Percentiles rank a stretch among this genome's conserved stretches.
Conservation (phyloP, 1,284 basidiomycete species). For the Meripilus lineatus region DNA sequence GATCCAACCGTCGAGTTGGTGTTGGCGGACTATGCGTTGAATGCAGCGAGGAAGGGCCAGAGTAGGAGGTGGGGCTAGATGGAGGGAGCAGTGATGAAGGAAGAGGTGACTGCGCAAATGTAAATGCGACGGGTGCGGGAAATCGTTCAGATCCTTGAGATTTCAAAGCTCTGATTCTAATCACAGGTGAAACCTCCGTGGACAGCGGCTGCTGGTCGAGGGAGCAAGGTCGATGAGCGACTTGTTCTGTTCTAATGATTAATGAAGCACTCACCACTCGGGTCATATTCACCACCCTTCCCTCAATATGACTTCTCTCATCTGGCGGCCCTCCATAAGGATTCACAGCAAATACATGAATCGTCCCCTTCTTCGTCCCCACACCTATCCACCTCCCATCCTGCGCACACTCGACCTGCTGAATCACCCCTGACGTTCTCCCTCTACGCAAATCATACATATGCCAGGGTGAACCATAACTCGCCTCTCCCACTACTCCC, state of each 20-base stretch:
- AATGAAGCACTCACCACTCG: conserved; percentile 38
- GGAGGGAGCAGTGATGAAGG: conserved; percentile 14
- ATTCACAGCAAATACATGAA: conserved; percentile 75
- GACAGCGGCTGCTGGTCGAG: conserved; percentile 42
- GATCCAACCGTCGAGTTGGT: conserved; percentile 27
- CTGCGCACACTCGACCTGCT: conserved; percentile 49
- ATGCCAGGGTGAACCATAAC: conserved; percentile 43
- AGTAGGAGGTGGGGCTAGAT: not conserved
- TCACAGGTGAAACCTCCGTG: conserved; percentile 51
- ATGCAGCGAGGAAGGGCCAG: conserved; percentile 23
- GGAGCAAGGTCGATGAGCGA: no score
- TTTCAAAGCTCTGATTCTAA: no score
- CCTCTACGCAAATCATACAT: conserved; percentile 70
- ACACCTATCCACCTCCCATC: conserved; percentile 73
- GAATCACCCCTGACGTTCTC: conserved; percentile 62
- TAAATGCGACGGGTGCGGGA: no score
- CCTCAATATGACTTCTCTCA: conserved; percentile 57
- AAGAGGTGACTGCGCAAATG: no score
- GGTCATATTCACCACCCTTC: conserved; percentile 49
- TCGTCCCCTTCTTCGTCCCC: conserved; percentile 55
- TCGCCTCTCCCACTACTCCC: not conserved
- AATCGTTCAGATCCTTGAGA: no score
- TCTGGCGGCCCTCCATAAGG: conserved; percentile 72
- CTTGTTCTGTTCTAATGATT: not conserved
- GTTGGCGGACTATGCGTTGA: conserved; percentile 30